Percentiles rank a stretch among this genome's conserved stretches.
Evolutionary conservation across 371 early-diverging fungal genomes (phyloP).

Genomic region (Haplosporangium sp.): DNA sequence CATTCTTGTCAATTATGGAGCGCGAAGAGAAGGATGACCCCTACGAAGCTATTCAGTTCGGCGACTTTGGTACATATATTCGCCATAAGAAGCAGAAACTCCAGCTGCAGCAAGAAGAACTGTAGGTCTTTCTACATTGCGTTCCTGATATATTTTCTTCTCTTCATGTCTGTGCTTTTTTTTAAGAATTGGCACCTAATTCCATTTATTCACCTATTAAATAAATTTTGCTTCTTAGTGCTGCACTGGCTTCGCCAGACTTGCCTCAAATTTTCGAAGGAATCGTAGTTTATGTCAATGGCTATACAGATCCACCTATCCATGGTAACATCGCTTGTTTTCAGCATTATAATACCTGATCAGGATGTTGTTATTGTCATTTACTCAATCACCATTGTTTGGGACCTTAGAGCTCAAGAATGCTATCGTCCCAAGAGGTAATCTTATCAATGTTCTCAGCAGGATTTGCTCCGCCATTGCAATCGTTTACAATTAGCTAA

Average conservation of each 20-base stretch:
- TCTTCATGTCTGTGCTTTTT: too few relatives aligned
- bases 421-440: conserved; percentile 67
- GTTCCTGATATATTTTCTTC: neutral
- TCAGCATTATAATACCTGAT: too few relatives aligned
- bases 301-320: conserved; percentile 72
- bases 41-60: conserved; percentile 67
- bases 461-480: neutral
- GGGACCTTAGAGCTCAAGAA: conserved; percentile 63
- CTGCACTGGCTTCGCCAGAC: conserved; percentile 32
- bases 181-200: too few relatives aligned
- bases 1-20: conserved; percentile 14
- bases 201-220: neutral
- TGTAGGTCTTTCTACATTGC: conserved; percentile 36
- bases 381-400: neutral
- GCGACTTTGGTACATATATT: conserved; percentile 73
- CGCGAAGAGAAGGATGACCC: conserved; percentile 54
- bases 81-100: conserved; percentile 72
- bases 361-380: neutral
- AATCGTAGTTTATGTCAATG: conserved; percentile 74
- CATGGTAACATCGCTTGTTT: conserved; percentile 23
- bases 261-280: conserved; percentile 65
- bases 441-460: neutral
- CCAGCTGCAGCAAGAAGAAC: conserved; percentile 66
- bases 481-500: too few relatives aligned
- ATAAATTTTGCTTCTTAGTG: neutral